Conservation (phyloP, 805 yeast genomes). For the Kregervanrija pseudodelftensis region DNA sequence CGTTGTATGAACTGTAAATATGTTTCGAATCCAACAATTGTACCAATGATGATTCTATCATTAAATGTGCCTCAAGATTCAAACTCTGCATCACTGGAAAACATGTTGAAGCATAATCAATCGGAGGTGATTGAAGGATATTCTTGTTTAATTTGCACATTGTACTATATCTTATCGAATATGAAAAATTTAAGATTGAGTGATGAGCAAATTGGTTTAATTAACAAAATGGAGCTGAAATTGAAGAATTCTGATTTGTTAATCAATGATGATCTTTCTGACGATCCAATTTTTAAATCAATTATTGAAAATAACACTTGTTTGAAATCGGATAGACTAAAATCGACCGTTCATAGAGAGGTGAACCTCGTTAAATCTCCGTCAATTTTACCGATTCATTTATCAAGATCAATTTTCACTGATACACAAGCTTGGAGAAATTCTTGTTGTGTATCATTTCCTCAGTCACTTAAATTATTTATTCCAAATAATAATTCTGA, state of each 20-base stretch:
- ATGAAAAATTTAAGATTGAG: conserved; percentile 4
- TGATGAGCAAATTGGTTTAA: conserved; percentile 25
- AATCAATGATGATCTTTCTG: conserved; percentile 57
- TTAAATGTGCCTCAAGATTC: conserved; percentile 60
- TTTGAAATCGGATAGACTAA: conserved; percentile 26
- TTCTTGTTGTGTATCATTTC: conserved; percentile 62
- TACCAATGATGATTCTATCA: conserved; percentile 66
- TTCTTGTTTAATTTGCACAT: conserved; percentile 68
- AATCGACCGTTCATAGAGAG: conserved; percentile 62
- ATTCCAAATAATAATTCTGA: background rate
- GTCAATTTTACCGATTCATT: conserved; percentile 64
- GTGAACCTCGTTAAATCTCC: conserved; percentile 63
- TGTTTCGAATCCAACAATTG: conserved; percentile 48
- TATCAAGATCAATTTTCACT: conserved; percentile 75
- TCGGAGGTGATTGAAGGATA: conserved; percentile 71
- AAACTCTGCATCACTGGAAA: conserved; percentile 31
- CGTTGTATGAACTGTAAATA: conserved; percentile 62
- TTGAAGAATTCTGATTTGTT: conserved; percentile 30
- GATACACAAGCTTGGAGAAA: conserved; percentile 66
- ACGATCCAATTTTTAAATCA: conserved; percentile 37
- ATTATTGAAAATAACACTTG: conserved; percentile 40
- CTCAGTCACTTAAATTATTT: conserved; percentile 38
- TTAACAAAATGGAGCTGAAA: conserved; percentile 29
- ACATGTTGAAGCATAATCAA: conserved; percentile 49
- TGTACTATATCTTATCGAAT: conserved; percentile 31